Conservation (phyloP, 2,329 filamentous ascomycete genomes). For the Fusarium sp. region DNA sequence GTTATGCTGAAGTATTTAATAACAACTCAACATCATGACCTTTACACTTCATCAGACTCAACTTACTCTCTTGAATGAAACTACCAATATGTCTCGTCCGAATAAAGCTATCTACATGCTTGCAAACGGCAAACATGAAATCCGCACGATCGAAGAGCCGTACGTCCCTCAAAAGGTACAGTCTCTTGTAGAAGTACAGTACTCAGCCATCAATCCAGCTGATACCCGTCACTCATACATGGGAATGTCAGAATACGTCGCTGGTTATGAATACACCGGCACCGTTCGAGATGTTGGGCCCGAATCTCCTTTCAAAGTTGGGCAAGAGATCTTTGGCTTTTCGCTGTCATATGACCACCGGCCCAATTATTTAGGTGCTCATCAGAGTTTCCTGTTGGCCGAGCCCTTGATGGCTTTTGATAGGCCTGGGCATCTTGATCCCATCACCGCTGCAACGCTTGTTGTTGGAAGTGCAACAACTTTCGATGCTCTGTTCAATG, state of each 20-base stretch:
- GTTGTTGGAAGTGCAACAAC: neutral
- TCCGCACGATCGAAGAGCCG: neutral
- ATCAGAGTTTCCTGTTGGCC: slow-evolving; percentile 26
- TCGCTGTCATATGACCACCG: slow-evolving; percentile 14
- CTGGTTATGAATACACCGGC: slow-evolving; percentile 25
- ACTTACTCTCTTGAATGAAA: no score
- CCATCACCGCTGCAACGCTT: neutral
- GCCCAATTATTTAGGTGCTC: slow-evolving; percentile 16
- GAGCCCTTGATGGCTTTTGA: slow-evolving; percentile 7
- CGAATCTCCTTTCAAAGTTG: slow-evolving; percentile 1
- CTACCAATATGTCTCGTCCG: no score
- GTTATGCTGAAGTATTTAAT: neutral
- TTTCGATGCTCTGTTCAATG: slow-evolving; percentile 4
- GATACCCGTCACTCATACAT: slow-evolving; percentile 27
- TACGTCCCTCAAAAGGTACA: slow-evolving; percentile 3
- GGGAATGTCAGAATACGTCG: slow-evolving; percentile 5
- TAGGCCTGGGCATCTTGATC: slow-evolving; percentile 3
- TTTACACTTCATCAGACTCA: no score
- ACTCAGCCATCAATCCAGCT: slow-evolving; percentile 30
- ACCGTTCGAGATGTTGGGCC: neutral
- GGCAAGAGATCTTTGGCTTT: slow-evolving; percentile 20
- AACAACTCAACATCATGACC: no score
- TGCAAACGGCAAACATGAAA: neutral
- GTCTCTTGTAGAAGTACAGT: slow-evolving; percentile 26
- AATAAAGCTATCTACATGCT: slow-evolving; percentile 19